Base-by-base conservation (phyloP, 2,329 filamentous ascomycete genomes). In the Blastomyces gilchristii region DNA sequence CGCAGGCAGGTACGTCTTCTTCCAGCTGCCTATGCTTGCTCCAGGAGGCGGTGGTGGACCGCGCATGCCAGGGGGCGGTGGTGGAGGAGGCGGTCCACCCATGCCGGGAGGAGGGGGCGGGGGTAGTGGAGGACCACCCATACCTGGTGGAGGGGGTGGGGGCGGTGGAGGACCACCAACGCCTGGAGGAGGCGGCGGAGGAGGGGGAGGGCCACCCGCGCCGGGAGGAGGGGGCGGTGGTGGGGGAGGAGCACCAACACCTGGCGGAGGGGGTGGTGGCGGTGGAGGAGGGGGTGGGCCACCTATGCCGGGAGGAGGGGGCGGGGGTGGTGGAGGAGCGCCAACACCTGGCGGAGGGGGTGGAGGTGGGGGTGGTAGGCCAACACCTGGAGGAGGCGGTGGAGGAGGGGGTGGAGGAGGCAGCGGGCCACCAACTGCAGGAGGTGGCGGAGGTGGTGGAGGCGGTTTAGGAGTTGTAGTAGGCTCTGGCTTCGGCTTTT, bases 1-100 rank as follows among this genome's bases (percentile, higher is more conserved):
- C 67, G 85, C 84, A 58, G 86, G 82, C 66, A 96, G 77, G 78
- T 89, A 97, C 66, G 90, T 87, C 8, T 90, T 90, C 65, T 80
- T 77, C 73, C 80, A 82, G 28, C 75, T 79, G 77, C 77, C 74
- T 59, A 71, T 70, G 63, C 68, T 66, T 34, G 72, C 71, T 49
- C 74, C 73, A 47, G 74, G 75, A 31, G 72, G 71, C 6, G 71
- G 73, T 22, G 68, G 72, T 7, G 73, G 71, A 67, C 71, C 71
- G 68, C 69, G 67, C 28, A 71, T 70, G 49, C 74, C 73, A 45
- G 74, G 77, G 12, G 78, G 75, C n/a, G 72, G 71, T 11, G 71
- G 73, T 22, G 68, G 69, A 25, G 71, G 63, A 6, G 72, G 72
- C 7, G 72, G 72, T 67, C 70, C 73, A 67, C 71, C 71, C 69